Conservation (phyloP, 2,329 filamentous ascomycete species). For the Penicillium sp. region DNA sequence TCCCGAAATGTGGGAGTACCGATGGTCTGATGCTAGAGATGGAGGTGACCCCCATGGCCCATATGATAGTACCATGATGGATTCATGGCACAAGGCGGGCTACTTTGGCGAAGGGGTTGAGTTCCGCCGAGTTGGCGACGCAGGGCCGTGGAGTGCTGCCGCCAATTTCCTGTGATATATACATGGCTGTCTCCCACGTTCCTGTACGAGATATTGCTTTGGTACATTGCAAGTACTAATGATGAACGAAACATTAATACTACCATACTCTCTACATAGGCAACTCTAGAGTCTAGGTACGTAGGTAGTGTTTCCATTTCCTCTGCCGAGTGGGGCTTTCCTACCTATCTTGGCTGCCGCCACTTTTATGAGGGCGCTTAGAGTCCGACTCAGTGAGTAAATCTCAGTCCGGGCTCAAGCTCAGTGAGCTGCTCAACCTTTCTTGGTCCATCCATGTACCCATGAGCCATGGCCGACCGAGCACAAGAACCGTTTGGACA, state of each 20-base stretch:
- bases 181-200: not conserved
- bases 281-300: too few relatives aligned
- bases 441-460: too few relatives aligned
- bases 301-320: too few relatives aligned
- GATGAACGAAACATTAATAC: conserved; percentile 12
- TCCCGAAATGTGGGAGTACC: conserved; percentile 73
- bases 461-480: too few relatives aligned
- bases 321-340: too few relatives aligned
- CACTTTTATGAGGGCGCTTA: too few relatives aligned
- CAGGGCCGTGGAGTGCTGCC: conserved; percentile 53
- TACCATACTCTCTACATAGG: conserved; percentile 5
- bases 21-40: conserved; percentile 86
- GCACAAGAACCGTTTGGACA: too few relatives aligned
- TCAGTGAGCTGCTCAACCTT: too few relatives aligned
- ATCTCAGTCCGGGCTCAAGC: too few relatives aligned
- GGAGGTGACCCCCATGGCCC: conserved; percentile 76
- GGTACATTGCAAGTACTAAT: not conserved
- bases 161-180: conserved; percentile 50
- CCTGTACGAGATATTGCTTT: not conserved
- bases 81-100: conserved; percentile 82
- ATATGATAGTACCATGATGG: conserved; percentile 81
- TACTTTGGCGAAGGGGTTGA: conserved; percentile 89
- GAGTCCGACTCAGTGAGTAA: too few relatives aligned
- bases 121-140: conserved; percentile 60
- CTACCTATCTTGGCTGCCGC: too few relatives aligned